Base-by-base conservation (phyloP, 352 stramenopile species). In the Blastocystis sp. region DNA sequence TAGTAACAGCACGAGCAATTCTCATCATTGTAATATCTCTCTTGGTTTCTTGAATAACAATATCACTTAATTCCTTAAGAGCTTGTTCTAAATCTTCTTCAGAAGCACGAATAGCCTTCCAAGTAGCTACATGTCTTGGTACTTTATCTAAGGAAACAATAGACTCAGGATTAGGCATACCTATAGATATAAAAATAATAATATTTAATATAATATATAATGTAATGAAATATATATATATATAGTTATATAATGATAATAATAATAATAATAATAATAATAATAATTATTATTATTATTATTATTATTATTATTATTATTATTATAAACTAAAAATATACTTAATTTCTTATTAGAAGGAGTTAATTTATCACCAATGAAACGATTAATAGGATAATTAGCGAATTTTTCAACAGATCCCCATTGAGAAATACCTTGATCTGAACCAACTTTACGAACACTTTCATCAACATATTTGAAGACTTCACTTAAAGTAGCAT, bases 351-450 rank as follows among this genome's bases (percentile, higher is more conserved):
- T n/a, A n/a, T n/a, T n/a, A n/a, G n/a, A n/a, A n/a, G n/a, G n/a
- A n/a, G n/a, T n/a, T n/a, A n/a, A n/a, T n/a, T n/a, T n/a, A n/a
- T 62, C 52, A 37, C 52, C 52, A 48, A 62, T 62, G 52, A 52
- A 62, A 24, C 39, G 25, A 23, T 62, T 52, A 10, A 62, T 13
- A n/a, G 36, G 19, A 39, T 27, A n/a, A 19, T 46, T 25, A 34
- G 39, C 52, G 23, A 62, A 54, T 3, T 11, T 36, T 13, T 52
- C 35, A 45, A 62, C 54, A 34, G 48, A 39, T 43, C 52, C 52
- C 39, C 48, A 62, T 42, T 62, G 52, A 62, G 52, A 62, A 7
- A 62, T 42, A 34, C 54, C 54, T 42, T 62, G 52, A 32, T 62
- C 52, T 19, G 52, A 54, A n/a, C n/a, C n/a, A 27, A 54, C n/a